These are phyloP conservation scores for Lasiodiplodia citricola DNA, from an alignment of 2,329 filamentous ascomycete species.

Conservation along the genomic window DNA sequence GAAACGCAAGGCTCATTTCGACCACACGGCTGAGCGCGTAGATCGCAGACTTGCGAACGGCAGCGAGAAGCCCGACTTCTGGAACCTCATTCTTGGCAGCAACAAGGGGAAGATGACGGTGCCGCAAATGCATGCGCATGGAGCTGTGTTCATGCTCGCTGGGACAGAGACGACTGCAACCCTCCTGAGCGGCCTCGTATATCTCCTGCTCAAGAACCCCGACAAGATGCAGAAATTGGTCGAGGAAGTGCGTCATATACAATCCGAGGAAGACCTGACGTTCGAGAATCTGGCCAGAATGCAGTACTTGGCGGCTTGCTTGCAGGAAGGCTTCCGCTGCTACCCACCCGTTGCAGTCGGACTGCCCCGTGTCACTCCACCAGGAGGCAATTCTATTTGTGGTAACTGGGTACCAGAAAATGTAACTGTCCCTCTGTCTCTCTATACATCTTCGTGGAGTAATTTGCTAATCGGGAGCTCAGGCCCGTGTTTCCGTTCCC, in stretches of 20 bases:
- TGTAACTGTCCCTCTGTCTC: slow-evolving; percentile 21
- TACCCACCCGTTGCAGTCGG: slow-evolving; percentile 44
- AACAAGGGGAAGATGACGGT: neutral
- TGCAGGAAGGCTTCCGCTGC: slow-evolving; percentile 45
- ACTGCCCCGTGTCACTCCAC: slow-evolving; percentile 40
- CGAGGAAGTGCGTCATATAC: neutral
- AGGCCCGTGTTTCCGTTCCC: slow-evolving; percentile 34
- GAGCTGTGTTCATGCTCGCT: slow-evolving; percentile 34
- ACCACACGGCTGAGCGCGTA: neutral
- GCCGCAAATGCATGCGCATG: neutral
- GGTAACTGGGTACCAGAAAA: slow-evolving; percentile 43
- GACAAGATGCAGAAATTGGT: neutral
- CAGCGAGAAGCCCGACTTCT: slow-evolving; percentile 15
- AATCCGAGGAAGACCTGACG: neutral
- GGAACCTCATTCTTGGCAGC: slow-evolving; percentile 15
- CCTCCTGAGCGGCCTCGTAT: slow-evolving; percentile 43
- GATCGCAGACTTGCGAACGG: neutral
- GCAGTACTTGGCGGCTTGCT: slow-evolving; percentile 30
- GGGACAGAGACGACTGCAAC: slow-evolving; percentile 51
- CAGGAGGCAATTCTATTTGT: slow-evolving; percentile 43
- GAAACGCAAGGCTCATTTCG: neutral
- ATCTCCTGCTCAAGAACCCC: slow-evolving; percentile 37
- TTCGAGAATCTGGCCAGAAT: neutral
- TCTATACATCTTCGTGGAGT: neutral
- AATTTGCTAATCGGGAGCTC: neutral